Conservation (phyloP, 2,329 filamentous ascomycete species). For the Aspergillus brunneoviolaceus region DNA sequence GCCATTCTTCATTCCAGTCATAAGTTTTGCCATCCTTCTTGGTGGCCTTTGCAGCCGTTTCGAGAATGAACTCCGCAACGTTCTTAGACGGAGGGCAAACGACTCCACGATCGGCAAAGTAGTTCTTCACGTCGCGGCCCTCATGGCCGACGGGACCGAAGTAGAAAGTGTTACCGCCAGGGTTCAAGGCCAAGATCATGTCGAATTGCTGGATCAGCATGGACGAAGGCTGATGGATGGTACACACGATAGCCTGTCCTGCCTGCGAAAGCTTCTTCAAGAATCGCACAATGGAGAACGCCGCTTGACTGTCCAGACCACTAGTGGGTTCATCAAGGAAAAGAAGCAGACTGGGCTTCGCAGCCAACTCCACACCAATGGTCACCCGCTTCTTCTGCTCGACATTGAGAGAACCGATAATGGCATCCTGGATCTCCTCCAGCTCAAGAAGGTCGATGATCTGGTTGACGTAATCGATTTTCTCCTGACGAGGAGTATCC, state of each 20-base stretch:
- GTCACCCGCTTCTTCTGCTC: slow-evolving; percentile 71
- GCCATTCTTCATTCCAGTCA: slow-evolving; percentile 77
- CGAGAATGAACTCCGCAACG: slow-evolving; percentile 65
- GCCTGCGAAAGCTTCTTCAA: slow-evolving; percentile 65
- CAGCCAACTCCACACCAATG: slow-evolving; percentile 71
- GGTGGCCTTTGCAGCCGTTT: slow-evolving; percentile 61
- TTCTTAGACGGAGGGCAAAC: slow-evolving; percentile 66
- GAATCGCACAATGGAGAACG: slow-evolving; percentile 67
- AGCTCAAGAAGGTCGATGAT: slow-evolving; percentile 67
- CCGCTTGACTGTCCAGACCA: slow-evolving; percentile 68
- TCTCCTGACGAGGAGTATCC: slow-evolving; percentile 56
- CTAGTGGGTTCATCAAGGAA: slow-evolving; percentile 73
- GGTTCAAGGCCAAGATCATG: slow-evolving; percentile 69
- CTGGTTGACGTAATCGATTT: slow-evolving; percentile 65
- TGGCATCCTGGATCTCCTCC: slow-evolving; percentile 64
- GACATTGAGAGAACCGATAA: slow-evolving; percentile 64
- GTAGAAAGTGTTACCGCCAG: slow-evolving; percentile 69
- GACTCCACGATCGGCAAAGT: slow-evolving; percentile 66
- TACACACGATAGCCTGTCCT: slow-evolving; percentile 71
- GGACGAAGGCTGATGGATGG: slow-evolving; percentile 70
- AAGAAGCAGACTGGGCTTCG: slow-evolving; percentile 65
- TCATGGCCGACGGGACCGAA: slow-evolving; percentile 71
- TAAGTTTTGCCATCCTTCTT: slow-evolving; percentile 57
- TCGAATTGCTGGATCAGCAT: slow-evolving; percentile 71
- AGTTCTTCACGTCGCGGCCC: slow-evolving; percentile 63